These are phyloP conservation scores for Calendula officinalis DNA, from an alignment of 129 eudicot genomes.

Conservation along the genomic window DNA sequence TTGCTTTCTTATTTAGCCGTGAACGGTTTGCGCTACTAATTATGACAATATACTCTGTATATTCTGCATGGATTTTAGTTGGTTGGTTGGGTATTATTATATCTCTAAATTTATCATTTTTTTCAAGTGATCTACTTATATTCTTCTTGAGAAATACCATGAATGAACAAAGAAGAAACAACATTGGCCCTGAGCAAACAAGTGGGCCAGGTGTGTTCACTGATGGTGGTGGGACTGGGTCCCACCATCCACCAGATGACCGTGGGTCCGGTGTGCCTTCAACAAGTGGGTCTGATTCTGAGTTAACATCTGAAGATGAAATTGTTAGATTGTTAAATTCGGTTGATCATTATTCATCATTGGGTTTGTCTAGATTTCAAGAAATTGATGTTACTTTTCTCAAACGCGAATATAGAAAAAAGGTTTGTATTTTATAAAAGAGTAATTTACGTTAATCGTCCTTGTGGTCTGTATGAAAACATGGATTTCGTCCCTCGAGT, in stretches of 20 bases:
- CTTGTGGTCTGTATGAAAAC: no score
- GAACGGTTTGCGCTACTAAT: constrained; percentile 71
- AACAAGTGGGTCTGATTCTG: constrained; percentile 88
- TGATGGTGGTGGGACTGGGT: constrained; percentile 39
- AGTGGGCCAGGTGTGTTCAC: constrained; percentile 51
- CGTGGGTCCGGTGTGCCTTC: constrained; percentile 78
- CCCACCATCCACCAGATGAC: constrained; percentile 42
- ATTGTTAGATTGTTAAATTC: constrained; percentile 84
- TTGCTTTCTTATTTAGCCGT: constrained; percentile 50
- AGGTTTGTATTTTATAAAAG: constrained; percentile 39
- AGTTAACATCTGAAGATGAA: constrained; percentile 82
- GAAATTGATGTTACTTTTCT: constrained; percentile 72
- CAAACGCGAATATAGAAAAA: constrained; percentile 84
- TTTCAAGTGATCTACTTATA: constrained; percentile 80
- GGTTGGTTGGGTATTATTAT: constrained; percentile 81
- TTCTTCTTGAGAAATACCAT: constrained; percentile 56
- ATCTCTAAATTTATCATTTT: constrained; percentile 70
- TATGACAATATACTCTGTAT: constrained; percentile 63
- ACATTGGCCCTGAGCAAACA: constrained; percentile 54
- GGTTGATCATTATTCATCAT: constrained; percentile 81
- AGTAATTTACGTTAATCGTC: no score
- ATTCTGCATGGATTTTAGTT: constrained; percentile 80
- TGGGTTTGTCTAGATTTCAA: constrained; percentile 76
- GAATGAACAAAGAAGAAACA: constrained; percentile 51
- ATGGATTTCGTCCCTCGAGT: no score